Conservation (phyloP, 164 flowering plant species). For the Vitis labrusca region DNA sequence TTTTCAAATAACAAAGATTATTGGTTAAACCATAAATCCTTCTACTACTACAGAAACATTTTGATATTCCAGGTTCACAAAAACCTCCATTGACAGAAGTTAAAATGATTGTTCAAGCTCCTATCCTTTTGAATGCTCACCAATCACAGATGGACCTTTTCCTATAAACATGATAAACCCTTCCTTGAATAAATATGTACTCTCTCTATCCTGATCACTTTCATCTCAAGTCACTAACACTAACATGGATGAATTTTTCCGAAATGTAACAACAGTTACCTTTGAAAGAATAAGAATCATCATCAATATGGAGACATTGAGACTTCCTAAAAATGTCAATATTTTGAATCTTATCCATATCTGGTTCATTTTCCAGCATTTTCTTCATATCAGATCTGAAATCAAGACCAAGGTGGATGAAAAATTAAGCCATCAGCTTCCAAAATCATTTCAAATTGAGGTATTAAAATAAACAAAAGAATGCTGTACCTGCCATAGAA, state of each 20-base stretch:
- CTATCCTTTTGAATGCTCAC: not conserved
- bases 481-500: conserved; percentile 23
- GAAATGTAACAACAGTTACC: conserved; percentile 19
- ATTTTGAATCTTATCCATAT: conserved; percentile 11
- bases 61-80: not conserved
- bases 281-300: conserved; percentile 17
- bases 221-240: not conserved
- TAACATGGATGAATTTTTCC: not conserved
- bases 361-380: not conserved
- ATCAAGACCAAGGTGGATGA: conserved; percentile 10
- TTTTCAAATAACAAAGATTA: no score
- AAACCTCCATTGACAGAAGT: no score
- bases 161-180: not conserved
- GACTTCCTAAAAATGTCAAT: conserved; percentile 11
- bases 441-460: not conserved
- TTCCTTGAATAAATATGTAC: not conserved
- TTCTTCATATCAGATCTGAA: conserved; percentile 30
- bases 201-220: not conserved
- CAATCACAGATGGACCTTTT: not conserved
- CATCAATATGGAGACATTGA: not conserved
- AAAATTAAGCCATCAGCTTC: not conserved
- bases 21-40: not conserved
- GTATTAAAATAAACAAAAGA: not conserved
- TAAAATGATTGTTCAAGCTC: not conserved
- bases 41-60: not conserved